Evolutionary conservation across 345 rosid species (phyloP).

Genomic region (Nephelium lappaceum): DNA sequence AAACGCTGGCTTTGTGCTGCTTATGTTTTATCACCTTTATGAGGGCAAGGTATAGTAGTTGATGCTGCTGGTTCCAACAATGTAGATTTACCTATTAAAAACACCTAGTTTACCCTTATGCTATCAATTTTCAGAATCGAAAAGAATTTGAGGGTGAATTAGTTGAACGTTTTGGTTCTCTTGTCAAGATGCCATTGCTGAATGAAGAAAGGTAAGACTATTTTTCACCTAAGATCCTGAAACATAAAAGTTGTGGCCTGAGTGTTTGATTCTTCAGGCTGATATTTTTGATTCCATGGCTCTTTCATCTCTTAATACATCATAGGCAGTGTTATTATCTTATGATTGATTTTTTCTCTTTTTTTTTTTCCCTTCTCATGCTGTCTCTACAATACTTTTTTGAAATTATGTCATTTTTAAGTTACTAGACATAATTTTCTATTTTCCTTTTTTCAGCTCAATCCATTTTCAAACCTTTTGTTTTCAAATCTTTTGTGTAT

Average conservation of each 20-base stretch:
- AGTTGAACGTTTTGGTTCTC: slow-evolving; percentile 84
- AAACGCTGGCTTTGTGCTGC: slow-evolving; percentile 91
- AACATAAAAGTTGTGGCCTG: background rate
- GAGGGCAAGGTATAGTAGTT: slow-evolving; percentile 80
- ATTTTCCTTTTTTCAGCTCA: background rate
- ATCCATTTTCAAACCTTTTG: background rate
- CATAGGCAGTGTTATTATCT: background rate
- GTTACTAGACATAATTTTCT: background rate
- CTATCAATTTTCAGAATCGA: slow-evolving; percentile 58
- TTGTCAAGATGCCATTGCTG: slow-evolving; percentile 89
- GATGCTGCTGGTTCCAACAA: background rate
- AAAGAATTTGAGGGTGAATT: slow-evolving; percentile 82
- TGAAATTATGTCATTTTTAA: background rate
- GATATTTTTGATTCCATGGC: background rate
- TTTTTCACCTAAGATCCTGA: background rate
- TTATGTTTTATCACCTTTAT: slow-evolving; percentile 94
- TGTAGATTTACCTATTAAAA: slow-evolving; percentile 9
- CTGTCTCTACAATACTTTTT: background rate
- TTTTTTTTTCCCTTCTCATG: background rate
- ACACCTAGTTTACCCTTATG: slow-evolving; percentile 12
- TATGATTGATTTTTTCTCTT: background rate
- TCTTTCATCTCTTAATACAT: background rate
- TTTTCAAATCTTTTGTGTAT: background rate
- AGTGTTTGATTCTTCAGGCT: background rate
- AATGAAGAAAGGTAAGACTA: slow-evolving; percentile 67